Evolutionary conservation across 2,329 filamentous ascomycete species (phyloP).

Genomic region (Hyphodiscus sp.): DNA sequence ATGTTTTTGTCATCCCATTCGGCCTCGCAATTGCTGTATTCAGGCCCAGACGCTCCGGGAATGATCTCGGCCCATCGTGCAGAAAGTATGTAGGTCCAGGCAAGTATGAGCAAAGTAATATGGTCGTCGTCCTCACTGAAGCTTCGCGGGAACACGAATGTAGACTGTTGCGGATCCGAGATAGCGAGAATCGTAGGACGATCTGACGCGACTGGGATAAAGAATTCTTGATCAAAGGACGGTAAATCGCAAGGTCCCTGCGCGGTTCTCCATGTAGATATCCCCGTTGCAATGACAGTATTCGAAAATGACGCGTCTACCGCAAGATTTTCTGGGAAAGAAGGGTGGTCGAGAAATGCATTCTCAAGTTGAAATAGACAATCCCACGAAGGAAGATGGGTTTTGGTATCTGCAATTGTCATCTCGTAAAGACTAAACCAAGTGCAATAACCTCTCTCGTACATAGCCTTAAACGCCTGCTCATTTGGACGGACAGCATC

Average conservation of each 20-base stretch:
- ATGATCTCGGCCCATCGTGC: conserved; percentile 30
- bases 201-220: conserved; percentile 18
- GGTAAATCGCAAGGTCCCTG: conserved; percentile 17
- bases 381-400: conserved; percentile 12
- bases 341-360: conserved; percentile 16
- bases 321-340: conserved; percentile 18
- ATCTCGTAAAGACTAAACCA: too few species aligned
- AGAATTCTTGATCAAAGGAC: conserved; percentile 21
- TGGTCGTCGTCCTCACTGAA: conserved; percentile 12
- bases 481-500: too few species aligned
- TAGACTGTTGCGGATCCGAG: conserved; percentile 11
- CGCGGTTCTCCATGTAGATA: conserved; percentile 18
- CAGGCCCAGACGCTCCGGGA: conserved; percentile 17
- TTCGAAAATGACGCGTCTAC: conserved; percentile 20
- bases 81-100: conserved; percentile 29
- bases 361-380: conserved; percentile 13
- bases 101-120: conserved; percentile 24
- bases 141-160: conserved; percentile 14
- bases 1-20: conserved; percentile 9
- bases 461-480: too few species aligned
- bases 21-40: conserved; percentile 16
- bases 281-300: conserved; percentile 17
- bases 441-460: too few species aligned
- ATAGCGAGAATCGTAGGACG: conserved; percentile 12
- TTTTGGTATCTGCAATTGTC: conserved; percentile 11